Evolutionary conservation across 2,329 filamentous ascomycete species (phyloP).

Genomic region (Colletotrichum filicis): DNA sequence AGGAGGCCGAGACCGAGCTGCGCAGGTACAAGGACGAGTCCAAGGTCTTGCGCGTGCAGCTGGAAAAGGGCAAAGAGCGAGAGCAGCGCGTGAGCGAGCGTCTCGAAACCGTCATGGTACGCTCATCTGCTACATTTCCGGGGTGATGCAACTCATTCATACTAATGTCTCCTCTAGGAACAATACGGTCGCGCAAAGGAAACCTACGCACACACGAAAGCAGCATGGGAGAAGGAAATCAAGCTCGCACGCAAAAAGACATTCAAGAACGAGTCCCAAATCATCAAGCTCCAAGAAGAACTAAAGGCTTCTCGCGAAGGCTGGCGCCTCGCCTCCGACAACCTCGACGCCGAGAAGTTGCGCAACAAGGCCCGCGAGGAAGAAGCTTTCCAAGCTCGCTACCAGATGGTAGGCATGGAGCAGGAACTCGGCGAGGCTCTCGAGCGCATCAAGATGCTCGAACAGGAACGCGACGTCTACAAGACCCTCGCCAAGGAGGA

Average conservation of each 20-base stretch:
- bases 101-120: conserved; percentile 76
- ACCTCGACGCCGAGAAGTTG: conserved; percentile 71
- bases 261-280: conserved; percentile 77
- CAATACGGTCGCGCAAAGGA: conserved; percentile 78
- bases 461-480: conserved; percentile 80
- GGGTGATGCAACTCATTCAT: conserved; percentile 9
- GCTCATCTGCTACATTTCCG: not conserved
- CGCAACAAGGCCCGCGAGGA: conserved; percentile 72
- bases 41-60: conserved; percentile 63
- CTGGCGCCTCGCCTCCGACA: conserved; percentile 67
- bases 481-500: conserved; percentile 79
- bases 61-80: conserved; percentile 73
- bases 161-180: conserved; percentile 60
- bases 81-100: conserved; percentile 75
- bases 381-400: conserved; percentile 75
- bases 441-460: conserved; percentile 72
- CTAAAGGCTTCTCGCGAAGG: conserved; percentile 69
- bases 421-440: conserved; percentile 74
- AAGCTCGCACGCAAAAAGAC: conserved; percentile 76
- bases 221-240: conserved; percentile 80
- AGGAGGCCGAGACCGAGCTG: conserved; percentile 78
- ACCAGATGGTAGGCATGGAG: conserved; percentile 71
- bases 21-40: conserved; percentile 71
- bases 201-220: conserved; percentile 72
- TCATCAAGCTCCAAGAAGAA: conserved; percentile 80